Percentiles rank a stretch among this genome's conserved stretches.
phyloP scores from a whole-genome alignment of 805 yeast species.

The Candida xiaguanensis region DNA sequence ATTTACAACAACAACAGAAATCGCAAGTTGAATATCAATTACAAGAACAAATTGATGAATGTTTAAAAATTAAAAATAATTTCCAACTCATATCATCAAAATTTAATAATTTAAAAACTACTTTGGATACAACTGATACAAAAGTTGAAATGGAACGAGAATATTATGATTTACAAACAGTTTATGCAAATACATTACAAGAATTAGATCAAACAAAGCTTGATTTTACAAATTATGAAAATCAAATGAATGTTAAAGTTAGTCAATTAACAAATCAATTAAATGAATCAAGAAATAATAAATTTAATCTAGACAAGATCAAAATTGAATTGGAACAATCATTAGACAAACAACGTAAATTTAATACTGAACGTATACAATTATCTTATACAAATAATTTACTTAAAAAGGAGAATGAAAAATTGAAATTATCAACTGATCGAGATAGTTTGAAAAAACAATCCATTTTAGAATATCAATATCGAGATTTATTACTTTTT shows the following conservation, averaged over 20 bases:
- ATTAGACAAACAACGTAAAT: conserved; percentile 40
- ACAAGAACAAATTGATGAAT: conserved; percentile 19
- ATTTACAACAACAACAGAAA: conserved; percentile 17
- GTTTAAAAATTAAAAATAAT: conserved; percentile 18
- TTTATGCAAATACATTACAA: conserved; percentile 18
- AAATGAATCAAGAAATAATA: conserved; percentile 13
- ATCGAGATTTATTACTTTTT: conserved; percentile 35
- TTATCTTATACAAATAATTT: conserved; percentile 39
- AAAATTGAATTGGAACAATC: conserved; percentile 37
- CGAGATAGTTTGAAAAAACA: conserved; percentile 12
- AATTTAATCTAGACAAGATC: conserved; percentile 22
- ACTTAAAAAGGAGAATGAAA: conserved; percentile 32
- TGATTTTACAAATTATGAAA: conserved; percentile 4
- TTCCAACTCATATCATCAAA: conserved; percentile 17
- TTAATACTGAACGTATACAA: conserved; percentile 43
- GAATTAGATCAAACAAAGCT: conserved; percentile 17
- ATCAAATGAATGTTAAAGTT: conserved; percentile 17
- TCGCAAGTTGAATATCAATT: conserved; percentile 19
- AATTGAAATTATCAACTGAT: conserved; percentile 24
- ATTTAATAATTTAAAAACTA: conserved; percentile 15
- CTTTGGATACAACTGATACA: conserved; percentile 5
- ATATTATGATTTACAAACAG: conserved; percentile 15
- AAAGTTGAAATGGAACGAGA: conserved; percentile 11
- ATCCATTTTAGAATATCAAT: conserved; percentile 37
- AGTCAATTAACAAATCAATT: conserved; percentile 21